Evolutionary conservation across 495 filamentous ascomycete genomes (phyloP).

Genomic region (Aspergillus nidulans): DNA sequence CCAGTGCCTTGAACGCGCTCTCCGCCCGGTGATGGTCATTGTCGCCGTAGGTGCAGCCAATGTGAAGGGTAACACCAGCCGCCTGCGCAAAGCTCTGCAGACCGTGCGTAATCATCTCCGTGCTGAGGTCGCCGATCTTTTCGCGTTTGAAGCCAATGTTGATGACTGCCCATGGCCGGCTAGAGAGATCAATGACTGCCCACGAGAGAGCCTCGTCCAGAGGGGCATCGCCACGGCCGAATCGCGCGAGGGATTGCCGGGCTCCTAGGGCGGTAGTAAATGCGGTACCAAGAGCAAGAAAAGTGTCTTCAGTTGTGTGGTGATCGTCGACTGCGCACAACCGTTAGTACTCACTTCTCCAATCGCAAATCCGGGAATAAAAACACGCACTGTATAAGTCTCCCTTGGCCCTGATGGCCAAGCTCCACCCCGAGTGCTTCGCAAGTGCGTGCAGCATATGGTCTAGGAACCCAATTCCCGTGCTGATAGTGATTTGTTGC

Average conservation of each 20-base stretch:
- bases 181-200: constrained; percentile 91
- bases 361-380: too few species aligned
- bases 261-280: constrained; percentile 73
- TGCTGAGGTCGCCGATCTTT: constrained; percentile 88
- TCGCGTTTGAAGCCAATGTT: constrained; percentile 78
- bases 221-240: constrained; percentile 84
- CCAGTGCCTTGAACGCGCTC: constrained; percentile 95
- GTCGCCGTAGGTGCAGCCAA: constrained; percentile 78
- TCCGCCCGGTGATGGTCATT: constrained; percentile 98
- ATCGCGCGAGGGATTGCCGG: constrained; percentile 77
- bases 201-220: constrained; percentile 93
- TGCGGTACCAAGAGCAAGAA: constrained; percentile 81
- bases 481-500: constrained; percentile 82
- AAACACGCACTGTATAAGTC: constrained; percentile 76
- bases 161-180: constrained; percentile 79
- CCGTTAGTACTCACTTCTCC: neutral
- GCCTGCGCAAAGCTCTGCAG: constrained; percentile 88
- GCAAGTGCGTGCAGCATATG: constrained; percentile 98
- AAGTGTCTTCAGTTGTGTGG: constrained; percentile 95
- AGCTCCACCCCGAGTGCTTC: constrained; percentile 91
- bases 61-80: constrained; percentile 87
- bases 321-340: constrained; percentile 81
- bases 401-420: constrained; percentile 74
- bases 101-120: constrained; percentile 96
- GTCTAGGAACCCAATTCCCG: constrained; percentile 97